Percentiles rank a stretch among this genome's conserved stretches.
These are phyloP conservation scores for Quercus mongolica DNA, from an alignment of 306 rosid genomes.

Conservation along the genomic window DNA sequence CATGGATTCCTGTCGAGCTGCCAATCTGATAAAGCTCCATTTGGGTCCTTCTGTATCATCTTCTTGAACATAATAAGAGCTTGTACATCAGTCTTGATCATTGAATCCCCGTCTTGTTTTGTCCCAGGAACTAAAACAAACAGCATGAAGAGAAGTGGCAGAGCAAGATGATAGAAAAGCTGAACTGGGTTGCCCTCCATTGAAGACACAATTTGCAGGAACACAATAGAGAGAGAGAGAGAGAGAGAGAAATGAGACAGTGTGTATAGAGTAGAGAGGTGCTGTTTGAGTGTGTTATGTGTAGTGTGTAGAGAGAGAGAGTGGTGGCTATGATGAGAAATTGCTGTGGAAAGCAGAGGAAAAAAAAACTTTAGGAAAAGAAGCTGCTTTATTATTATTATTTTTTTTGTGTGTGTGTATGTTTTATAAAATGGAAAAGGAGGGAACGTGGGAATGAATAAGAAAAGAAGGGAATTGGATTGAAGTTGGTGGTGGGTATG, in stretches of 20 bases:
- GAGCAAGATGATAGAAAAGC: slow-evolving; percentile 37
- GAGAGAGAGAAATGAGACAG: slow-evolving; percentile 22
- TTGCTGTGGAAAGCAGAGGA: slow-evolving; percentile 40
- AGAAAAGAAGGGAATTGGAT: slow-evolving; percentile 20
- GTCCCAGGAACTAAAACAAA: slow-evolving; percentile 34
- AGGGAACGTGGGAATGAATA: slow-evolving; percentile 57
- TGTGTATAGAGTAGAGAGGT: slow-evolving; percentile 10
- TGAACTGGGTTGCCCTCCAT: slow-evolving; percentile 61
- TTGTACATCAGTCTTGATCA: slow-evolving; percentile 62
- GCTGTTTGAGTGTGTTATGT: background rate
- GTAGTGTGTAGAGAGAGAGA: slow-evolving; percentile 38
- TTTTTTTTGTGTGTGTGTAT: background rate
- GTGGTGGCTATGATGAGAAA: slow-evolving; percentile 68
- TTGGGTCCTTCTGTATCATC: slow-evolving; percentile 63
- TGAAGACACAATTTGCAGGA: slow-evolving; percentile 42
- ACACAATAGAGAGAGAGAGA: slow-evolving; percentile 25
- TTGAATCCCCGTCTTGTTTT: slow-evolving; percentile 33
- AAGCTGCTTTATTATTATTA: slow-evolving; percentile 27
- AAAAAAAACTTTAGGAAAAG: slow-evolving; percentile 57
- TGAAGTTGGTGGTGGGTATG: slow-evolving; percentile 23
- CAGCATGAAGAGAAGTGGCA: slow-evolving; percentile 30
- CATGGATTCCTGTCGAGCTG: slow-evolving; percentile 52
- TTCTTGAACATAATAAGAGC: slow-evolving; percentile 74
- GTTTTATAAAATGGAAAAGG: slow-evolving; percentile 47
- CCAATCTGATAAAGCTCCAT: slow-evolving; percentile 64